These are phyloP conservation scores for Pyrenochaeta sp. DNA, from an alignment of 2,329 filamentous ascomycete species.

Conservation along the genomic window DNA sequence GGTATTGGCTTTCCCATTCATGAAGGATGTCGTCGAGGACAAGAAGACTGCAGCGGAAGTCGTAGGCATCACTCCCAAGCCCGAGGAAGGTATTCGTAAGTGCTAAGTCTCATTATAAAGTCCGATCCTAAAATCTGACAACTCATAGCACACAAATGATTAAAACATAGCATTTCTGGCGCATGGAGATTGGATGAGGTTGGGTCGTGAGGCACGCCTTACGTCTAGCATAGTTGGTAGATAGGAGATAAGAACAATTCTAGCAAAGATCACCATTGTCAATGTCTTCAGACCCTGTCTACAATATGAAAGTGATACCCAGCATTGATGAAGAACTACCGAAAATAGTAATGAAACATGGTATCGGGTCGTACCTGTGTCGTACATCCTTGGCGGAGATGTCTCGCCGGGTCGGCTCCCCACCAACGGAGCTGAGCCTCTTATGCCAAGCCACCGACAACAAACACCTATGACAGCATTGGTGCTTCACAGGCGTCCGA, in stretches of 20 bases:
- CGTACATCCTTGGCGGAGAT: background rate
- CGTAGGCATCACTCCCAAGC: slow-evolving; percentile 64
- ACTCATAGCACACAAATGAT: slow-evolving; percentile 28
- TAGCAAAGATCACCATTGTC: background rate
- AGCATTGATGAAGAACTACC: background rate
- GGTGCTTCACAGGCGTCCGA: background rate
- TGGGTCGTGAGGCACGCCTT: slow-evolving; percentile 15
- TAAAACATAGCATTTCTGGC: slow-evolving; percentile 21
- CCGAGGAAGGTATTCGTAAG: slow-evolving; percentile 66
- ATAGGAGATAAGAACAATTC: slow-evolving; percentile 1
- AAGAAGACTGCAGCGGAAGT: slow-evolving; percentile 66
- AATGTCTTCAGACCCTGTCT: too few species aligned
- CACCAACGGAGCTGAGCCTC: slow-evolving; percentile 10
- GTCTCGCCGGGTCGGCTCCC: slow-evolving; percentile 16
- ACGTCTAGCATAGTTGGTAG: too few species aligned
- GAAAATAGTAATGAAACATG: slow-evolving; percentile 1
- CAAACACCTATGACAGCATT: background rate
- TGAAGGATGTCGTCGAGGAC: slow-evolving; percentile 72
- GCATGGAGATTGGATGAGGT: slow-evolving; percentile 8
- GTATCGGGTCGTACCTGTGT: background rate
- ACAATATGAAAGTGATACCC: too few species aligned
- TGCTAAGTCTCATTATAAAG: background rate
- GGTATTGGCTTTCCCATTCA: slow-evolving; percentile 95
- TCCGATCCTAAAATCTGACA: slow-evolving; percentile 18
- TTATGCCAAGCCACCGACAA: background rate